Evolutionary conservation across 805 yeast genomes (phyloP).

Genomic region (Dipodascus geniculatus): DNA sequence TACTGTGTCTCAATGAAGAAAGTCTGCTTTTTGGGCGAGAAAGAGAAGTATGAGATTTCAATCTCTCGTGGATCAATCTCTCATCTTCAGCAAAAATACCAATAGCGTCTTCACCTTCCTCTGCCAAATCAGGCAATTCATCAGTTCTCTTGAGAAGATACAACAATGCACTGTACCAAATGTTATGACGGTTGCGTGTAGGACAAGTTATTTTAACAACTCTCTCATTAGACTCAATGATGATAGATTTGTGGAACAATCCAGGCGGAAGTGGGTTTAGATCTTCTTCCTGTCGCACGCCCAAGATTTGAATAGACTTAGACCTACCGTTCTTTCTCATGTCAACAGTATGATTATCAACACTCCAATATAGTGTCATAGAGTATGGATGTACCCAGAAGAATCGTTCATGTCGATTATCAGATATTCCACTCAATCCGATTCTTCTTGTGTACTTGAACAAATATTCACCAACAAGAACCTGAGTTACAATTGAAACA

Average conservation of each 20-base stretch:
- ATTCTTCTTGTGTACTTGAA: constrained; percentile 77
- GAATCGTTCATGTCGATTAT: constrained; percentile 77
- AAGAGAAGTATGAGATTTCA: constrained; percentile 7
- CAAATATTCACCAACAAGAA: constrained; percentile 84
- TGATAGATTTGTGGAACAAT: constrained; percentile 69
- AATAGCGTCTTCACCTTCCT: constrained; percentile 12
- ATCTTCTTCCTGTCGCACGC: constrained; percentile 73
- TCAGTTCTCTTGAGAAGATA: constrained; percentile 44
- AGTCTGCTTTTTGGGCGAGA: constrained; percentile 9
- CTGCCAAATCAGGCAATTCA: constrained; percentile 16
- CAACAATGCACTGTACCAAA: constrained; percentile 79
- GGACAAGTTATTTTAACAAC: constrained; percentile 76
- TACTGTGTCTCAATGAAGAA: constrained; percentile 14
- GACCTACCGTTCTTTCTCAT: constrained; percentile 43
- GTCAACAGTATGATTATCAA: constrained; percentile 64
- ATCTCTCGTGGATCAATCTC: constrained; percentile 11
- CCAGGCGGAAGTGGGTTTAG: constrained; percentile 85
- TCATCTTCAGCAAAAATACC: constrained; percentile 9
- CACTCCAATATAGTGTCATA: constrained; percentile 81
- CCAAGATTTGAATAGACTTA: constrained; percentile 66
- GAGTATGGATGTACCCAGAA: constrained; percentile 97
- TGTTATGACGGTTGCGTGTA: constrained; percentile 74
- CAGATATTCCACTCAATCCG: constrained; percentile 50
- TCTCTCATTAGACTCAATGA: constrained; percentile 58
- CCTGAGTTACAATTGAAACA: constrained; percentile 81